Conservation (phyloP, 768 basidiomycete species). For the Tulasnella sp. region DNA sequence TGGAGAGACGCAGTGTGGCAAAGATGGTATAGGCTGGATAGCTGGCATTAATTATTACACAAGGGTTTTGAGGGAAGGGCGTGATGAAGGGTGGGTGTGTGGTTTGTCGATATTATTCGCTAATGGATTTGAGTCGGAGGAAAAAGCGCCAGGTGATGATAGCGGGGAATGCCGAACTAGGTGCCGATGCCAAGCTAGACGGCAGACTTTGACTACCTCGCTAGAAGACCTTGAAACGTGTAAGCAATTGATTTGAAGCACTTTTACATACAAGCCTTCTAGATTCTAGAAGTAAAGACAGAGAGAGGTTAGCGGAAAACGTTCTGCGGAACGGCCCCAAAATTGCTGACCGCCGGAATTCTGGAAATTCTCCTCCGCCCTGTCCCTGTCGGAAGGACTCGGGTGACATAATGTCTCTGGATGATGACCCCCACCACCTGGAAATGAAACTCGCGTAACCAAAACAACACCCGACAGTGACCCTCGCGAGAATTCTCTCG, state of each 20-base stretch:
- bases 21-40: conserved; percentile 33
- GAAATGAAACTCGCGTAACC: not conserved
- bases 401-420: not conserved
- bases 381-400: not conserved
- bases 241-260: not conserved
- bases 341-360: not conserved
- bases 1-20: conserved; percentile 43
- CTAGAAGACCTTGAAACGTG: not conserved
- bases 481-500: not conserved
- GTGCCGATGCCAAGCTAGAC: no score
- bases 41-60: conserved; percentile 15
- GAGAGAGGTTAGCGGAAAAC: not conserved
- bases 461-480: not conserved
- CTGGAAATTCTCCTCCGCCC: not conserved
- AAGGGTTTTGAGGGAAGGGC: not conserved
- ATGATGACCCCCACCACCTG: not conserved
- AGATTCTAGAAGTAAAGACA: not conserved
- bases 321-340: not conserved
- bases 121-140: not conserved
- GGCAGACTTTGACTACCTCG: not conserved
- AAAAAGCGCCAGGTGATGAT: not conserved
- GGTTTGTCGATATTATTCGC: not conserved
- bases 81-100: no score
- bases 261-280: not conserved
- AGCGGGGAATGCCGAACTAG: not conserved